These are phyloP conservation scores for Margaritispora aquatica DNA, from an alignment of 495 filamentous ascomycete genomes.

Conservation along the genomic window DNA sequence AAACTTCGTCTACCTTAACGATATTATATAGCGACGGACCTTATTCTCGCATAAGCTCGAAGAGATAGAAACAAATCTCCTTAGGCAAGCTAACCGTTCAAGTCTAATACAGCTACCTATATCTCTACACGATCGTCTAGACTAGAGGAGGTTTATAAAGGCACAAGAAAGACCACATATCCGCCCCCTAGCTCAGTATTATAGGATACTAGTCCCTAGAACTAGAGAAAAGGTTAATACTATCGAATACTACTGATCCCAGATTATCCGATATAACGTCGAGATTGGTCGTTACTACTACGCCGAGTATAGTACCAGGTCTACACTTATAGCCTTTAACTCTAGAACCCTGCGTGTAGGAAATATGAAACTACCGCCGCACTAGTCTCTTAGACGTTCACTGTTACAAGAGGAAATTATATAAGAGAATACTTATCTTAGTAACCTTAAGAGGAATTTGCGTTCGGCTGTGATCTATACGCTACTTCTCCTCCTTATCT, in stretches of 20 bases:
- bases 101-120: slow-evolving; percentile 37
- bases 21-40: slow-evolving; percentile 11
- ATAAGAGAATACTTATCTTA: slow-evolving; percentile 63
- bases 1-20: slow-evolving; percentile 8
- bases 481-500: slow-evolving; percentile 62
- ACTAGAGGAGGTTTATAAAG: slow-evolving; percentile 61
- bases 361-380: slow-evolving; percentile 6
- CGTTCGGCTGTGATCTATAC: slow-evolving; percentile 52
- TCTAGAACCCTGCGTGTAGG: slow-evolving; percentile 61
- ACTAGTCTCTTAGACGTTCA: slow-evolving; percentile 11
- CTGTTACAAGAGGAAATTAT: slow-evolving; percentile 60
- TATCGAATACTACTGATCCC: slow-evolving; percentile 66
- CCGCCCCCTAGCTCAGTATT: slow-evolving; percentile 57
- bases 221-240: slow-evolving; percentile 69
- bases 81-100: slow-evolving; percentile 15
- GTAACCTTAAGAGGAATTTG: slow-evolving; percentile 50
- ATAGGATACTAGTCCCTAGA: slow-evolving; percentile 60
- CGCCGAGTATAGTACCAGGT: slow-evolving; percentile 69
- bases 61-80: slow-evolving; percentile 12
- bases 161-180: slow-evolving; percentile 64
- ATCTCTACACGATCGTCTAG: slow-evolving; percentile 38
- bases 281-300: slow-evolving; percentile 68
- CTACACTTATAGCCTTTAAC: slow-evolving; percentile 80
- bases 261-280: slow-evolving; percentile 63
- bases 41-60: slow-evolving; percentile 10